These are phyloP conservation scores for Lachancea nothofagi DNA, from an alignment of 805 yeast genomes.

Conservation along the genomic window DNA sequence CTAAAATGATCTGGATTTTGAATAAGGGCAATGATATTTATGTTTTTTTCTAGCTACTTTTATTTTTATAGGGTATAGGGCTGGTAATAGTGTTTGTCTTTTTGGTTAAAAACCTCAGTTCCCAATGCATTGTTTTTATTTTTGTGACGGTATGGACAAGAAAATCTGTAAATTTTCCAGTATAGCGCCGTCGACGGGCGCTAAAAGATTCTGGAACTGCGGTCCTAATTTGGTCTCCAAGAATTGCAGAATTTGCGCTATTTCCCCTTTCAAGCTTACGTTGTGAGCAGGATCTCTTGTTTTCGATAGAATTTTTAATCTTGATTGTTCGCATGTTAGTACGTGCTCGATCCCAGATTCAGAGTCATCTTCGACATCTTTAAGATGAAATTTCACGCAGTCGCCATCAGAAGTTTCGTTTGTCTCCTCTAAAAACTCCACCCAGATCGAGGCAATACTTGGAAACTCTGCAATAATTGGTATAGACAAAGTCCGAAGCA, in stretches of 20 bases:
- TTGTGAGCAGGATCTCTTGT: conserved; percentile 48
- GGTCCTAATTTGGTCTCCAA: conserved; percentile 26
- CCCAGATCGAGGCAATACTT: conserved; percentile 40
- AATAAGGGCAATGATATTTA: too few species aligned
- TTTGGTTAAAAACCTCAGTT: too few species aligned
- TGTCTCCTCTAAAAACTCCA: conserved; percentile 64
- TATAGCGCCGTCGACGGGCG: conserved; percentile 18
- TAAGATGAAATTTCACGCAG: conserved; percentile 46
- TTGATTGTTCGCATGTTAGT: conserved; percentile 38
- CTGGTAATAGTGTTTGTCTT: too few species aligned
- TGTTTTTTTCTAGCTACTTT: too few species aligned
- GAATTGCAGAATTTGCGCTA: conserved; percentile 33
- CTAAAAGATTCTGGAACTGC: conserved; percentile 22
- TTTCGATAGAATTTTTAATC: conserved; percentile 37
- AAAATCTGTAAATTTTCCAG: conserved; percentile 28
- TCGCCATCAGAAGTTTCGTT: conserved; percentile 58
- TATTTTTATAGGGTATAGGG: too few species aligned
- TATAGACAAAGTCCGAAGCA: conserved; percentile 38
- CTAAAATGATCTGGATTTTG: too few species aligned
- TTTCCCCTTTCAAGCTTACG: conserved; percentile 42
- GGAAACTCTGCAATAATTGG: conserved; percentile 30
- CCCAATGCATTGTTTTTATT: not conserved
- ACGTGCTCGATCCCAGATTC: conserved; percentile 26
- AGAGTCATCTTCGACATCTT: conserved; percentile 31
- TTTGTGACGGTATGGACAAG: conserved; percentile 14